Conservation (phyloP, 371 early-diverging fungal species). For the Circinella minor region DNA sequence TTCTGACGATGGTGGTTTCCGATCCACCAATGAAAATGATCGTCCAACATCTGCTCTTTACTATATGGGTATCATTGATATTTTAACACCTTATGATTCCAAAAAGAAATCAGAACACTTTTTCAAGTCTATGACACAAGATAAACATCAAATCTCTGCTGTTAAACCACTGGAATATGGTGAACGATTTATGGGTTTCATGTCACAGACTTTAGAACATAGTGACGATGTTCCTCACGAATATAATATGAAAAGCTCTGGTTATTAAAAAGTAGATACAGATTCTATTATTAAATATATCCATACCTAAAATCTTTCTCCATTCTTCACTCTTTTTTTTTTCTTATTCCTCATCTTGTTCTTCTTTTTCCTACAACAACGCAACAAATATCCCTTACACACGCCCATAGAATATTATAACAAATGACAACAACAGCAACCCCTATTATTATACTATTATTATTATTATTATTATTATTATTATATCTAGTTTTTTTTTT, state of each 20-base stretch:
- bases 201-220: slow-evolving; percentile 60
- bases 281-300: no score
- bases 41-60: slow-evolving; percentile 77
- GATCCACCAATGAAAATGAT: slow-evolving; percentile 78
- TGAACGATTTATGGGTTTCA: slow-evolving; percentile 87
- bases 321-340: no score
- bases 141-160: slow-evolving; percentile 84
- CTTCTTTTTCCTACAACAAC: no score
- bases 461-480: no score
- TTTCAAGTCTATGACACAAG: slow-evolving; percentile 84
- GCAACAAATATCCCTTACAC: no score
- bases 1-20: slow-evolving; percentile 91
- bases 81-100: slow-evolving; percentile 93
- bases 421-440: no score
- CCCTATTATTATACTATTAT: no score
- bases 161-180: slow-evolving; percentile 92
- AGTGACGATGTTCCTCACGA: slow-evolving; percentile 51
- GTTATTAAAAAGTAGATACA: background rate
- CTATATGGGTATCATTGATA: slow-evolving; percentile 97
- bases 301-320: no score
- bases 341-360: no score
- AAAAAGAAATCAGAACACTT: slow-evolving; percentile 90
- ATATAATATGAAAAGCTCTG: slow-evolving; percentile 28
- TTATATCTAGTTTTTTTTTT: no score
- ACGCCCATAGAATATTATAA: no score